Evolutionary conservation across 129 eudicot genomes (phyloP).

Genomic region (Lonicera japonica): DNA sequence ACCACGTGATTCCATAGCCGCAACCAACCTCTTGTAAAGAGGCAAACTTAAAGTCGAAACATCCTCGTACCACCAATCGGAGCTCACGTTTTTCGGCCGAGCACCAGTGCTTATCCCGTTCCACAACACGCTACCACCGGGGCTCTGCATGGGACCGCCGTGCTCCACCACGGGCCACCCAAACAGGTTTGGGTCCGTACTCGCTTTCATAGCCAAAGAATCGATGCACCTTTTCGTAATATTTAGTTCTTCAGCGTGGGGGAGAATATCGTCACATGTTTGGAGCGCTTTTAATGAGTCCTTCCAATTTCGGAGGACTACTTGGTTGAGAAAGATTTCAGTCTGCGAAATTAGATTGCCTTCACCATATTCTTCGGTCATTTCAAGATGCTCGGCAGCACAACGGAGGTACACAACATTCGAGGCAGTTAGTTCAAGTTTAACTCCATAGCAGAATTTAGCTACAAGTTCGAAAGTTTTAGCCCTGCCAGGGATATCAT

Average conservation of each 20-base stretch:
- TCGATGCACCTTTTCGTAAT: slow-evolving; percentile 74
- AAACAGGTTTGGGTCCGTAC: slow-evolving; percentile 73
- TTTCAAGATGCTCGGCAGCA: slow-evolving; percentile 79
- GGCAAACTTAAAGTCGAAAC: slow-evolving; percentile 60
- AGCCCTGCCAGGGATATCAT: slow-evolving; percentile 75
- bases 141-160: slow-evolving; percentile 92
- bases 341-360: slow-evolving; percentile 79
- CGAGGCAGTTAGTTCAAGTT: slow-evolving; percentile 82
- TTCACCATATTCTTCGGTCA: slow-evolving; percentile 95
- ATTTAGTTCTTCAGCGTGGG: slow-evolving; percentile 65
- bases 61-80: slow-evolving; percentile 99
- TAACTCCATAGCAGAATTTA: slow-evolving; percentile 94
- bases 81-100: slow-evolving; percentile 54
- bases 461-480: slow-evolving; percentile 84
- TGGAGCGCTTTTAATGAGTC: slow-evolving; percentile 81
- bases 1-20: slow-evolving; percentile 76
- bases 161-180: slow-evolving; percentile 91
- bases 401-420: slow-evolving; percentile 79
- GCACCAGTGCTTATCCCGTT: slow-evolving; percentile 98
- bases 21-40: slow-evolving; percentile 63
- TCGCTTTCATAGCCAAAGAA: slow-evolving; percentile 70
- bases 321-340: slow-evolving; percentile 72
- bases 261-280: slow-evolving; percentile 57
- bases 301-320: slow-evolving; percentile 64
- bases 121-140: slow-evolving; percentile 89